A percentile compares a stretch with the other conserved stretches of the same genome.
Conservation (phyloP, 371 early-diverging fungal genomes). For the Rhizopus sp. region DNA sequence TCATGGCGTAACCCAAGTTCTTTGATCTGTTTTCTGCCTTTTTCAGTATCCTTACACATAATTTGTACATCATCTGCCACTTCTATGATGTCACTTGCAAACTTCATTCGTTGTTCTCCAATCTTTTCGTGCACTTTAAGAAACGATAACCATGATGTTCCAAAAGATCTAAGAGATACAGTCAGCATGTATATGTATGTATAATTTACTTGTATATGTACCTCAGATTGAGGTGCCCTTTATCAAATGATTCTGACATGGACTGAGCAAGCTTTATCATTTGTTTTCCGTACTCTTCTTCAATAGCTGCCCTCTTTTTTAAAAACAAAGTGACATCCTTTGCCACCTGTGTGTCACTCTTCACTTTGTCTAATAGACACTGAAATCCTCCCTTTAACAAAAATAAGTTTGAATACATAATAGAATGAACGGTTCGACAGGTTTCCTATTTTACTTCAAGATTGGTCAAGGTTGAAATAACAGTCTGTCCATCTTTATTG, state of each 20-base stretch:
- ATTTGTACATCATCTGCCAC: conserved; percentile 70
- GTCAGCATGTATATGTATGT: neutral
- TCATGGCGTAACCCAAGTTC: conserved; percentile 70
- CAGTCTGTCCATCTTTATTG: neutral
- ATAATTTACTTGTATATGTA: conserved; percentile 15
- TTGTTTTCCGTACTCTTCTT: conserved; percentile 57
- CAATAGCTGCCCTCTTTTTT: conserved; percentile 55
- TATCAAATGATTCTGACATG: conserved; percentile 40
- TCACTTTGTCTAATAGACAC: conserved; percentile 47
- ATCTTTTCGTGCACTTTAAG: conserved; percentile 74
- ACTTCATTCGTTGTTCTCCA: conserved; percentile 68
- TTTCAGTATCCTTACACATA: conserved; percentile 77
- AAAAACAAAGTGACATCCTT: conserved; percentile 53
- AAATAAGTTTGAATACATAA: too few relatives aligned
- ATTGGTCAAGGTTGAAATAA: conserved; percentile 17
- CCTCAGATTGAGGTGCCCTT: conserved; percentile 38
- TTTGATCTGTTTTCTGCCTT: conserved; percentile 77
- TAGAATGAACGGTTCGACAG: too few relatives aligned
- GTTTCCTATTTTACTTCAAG: conserved; percentile 18
- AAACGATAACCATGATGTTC: conserved; percentile 55
- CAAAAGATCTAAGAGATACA: conserved; percentile 44
- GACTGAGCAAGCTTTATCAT: conserved; percentile 46
- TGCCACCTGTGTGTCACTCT: conserved; percentile 41
- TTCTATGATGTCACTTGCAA: conserved; percentile 59
- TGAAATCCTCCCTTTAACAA: conserved; percentile 37